phyloP scores from a whole-genome alignment of 2,329 filamentous ascomycete genomes.

The Botrytis sinoallii region DNA sequence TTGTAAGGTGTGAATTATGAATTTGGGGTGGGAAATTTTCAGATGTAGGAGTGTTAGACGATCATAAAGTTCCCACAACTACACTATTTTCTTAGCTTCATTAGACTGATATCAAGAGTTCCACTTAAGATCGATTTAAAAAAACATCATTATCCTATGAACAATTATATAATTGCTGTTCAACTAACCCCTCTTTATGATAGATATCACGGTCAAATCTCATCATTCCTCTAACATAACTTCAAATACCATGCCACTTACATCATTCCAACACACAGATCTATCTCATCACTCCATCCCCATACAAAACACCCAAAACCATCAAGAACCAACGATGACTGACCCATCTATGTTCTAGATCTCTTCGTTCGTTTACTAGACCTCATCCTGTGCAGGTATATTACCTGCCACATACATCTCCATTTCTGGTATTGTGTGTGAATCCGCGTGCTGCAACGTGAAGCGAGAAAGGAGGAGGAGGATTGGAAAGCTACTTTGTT shows the following conservation, averaged over 20 bases:
- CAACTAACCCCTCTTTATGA: background rate
- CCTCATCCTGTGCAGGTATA: background rate
- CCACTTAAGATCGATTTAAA: background rate
- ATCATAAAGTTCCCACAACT: background rate
- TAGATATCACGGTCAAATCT: background rate
- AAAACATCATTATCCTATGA: background rate
- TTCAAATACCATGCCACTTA: background rate
- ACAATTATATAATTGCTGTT: background rate
- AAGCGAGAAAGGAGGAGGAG: no score
- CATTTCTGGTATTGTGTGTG: background rate
- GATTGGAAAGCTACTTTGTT: rapidly evolving
- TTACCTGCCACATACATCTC: background rate
- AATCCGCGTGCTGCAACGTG: background rate
- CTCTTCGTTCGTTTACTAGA: background rate
- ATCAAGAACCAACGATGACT: background rate
- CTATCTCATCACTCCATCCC: background rate
- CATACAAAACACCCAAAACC: background rate
- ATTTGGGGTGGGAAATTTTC: background rate
- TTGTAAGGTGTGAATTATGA: background rate
- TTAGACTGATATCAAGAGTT: background rate
- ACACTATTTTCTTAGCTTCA: background rate
- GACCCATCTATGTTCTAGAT: background rate
- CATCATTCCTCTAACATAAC: background rate
- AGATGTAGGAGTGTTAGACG: background rate
- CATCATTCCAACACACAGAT: background rate